phyloP scores from a whole-genome alignment of 2,329 filamentous ascomycete genomes.

The Alternaria gansuensis region DNA sequence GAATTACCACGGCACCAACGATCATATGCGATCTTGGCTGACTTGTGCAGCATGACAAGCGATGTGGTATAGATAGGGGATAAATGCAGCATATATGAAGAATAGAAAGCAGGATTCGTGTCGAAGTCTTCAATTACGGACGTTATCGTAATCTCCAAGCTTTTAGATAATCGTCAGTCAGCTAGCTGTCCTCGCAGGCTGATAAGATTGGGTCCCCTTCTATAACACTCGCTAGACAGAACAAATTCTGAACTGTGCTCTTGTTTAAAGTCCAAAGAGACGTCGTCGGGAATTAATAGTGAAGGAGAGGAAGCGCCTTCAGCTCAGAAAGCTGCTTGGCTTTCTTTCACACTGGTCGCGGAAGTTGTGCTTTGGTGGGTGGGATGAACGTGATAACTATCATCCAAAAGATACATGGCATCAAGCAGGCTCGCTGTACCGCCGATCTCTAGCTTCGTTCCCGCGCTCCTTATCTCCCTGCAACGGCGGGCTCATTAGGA shows the following conservation, averaged over 20 bases:
- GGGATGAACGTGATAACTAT: too few species aligned
- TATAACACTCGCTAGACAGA: too few species aligned
- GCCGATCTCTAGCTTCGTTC: background rate
- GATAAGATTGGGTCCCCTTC: background rate
- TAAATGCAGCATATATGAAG: too few species aligned
- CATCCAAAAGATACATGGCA: too few species aligned
- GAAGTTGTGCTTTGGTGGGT: too few species aligned
- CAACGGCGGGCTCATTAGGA: conserved; percentile 15
- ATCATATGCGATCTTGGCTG: background rate
- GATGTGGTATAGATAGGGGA: background rate
- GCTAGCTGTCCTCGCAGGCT: background rate
- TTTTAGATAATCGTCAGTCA: background rate
- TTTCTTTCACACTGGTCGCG: too few species aligned
- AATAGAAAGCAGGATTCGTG: background rate
- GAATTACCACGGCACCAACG: too few species aligned
- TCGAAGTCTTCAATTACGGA: background rate
- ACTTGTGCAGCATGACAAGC: background rate
- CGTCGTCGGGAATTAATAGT: too few species aligned
- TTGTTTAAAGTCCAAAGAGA: too few species aligned
- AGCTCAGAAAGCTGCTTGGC: too few species aligned
- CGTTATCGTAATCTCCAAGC: background rate
- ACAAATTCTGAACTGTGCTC: too few species aligned
- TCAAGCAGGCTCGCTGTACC: background rate
- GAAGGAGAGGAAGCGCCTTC: too few species aligned
- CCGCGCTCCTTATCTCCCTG: background rate